A percentile compares a stretch with the other conserved stretches of the same genome.
Evolutionary conservation across 805 yeast genomes (phyloP).

Genomic region (Isabelozyma rhagii): DNA sequence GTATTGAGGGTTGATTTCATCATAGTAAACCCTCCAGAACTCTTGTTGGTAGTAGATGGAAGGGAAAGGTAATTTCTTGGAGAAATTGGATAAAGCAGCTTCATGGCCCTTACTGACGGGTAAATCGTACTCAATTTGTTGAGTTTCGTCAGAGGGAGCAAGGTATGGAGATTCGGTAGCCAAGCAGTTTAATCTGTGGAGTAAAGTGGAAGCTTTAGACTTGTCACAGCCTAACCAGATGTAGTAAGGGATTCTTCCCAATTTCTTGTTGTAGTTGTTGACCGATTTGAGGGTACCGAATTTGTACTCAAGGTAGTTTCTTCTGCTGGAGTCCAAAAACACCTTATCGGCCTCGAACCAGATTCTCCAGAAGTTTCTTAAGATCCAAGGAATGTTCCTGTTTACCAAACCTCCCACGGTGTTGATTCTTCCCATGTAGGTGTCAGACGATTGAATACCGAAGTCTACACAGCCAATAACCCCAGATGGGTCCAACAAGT

Average conservation of each 20-base stretch:
- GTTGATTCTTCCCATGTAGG: conserved; percentile 63
- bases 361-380: conserved; percentile 78
- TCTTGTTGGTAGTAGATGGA: conserved; percentile 76
- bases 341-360: conserved; percentile 89
- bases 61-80: conserved; percentile 72
- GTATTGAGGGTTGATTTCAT: conserved; percentile 64
- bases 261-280: conserved; percentile 58
- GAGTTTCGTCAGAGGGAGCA: conserved; percentile 49
- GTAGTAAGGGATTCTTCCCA: conserved; percentile 79
- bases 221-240: conserved; percentile 71
- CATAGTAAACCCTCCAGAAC: conserved; percentile 77
- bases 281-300: conserved; percentile 79
- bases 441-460: conserved; percentile 69
- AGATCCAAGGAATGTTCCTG: conserved; percentile 74
- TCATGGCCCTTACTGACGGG: conserved; percentile 68
- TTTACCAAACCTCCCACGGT: conserved; percentile 72
- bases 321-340: conserved; percentile 72
- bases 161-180: conserved; percentile 83
- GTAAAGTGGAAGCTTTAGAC: conserved; percentile 32
- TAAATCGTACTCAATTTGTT: conserved; percentile 4
- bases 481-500: conserved; percentile 54
- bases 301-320: conserved; percentile 78
- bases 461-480: conserved; percentile 73
- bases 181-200: conserved; percentile 67
- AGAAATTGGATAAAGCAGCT: conserved; percentile 63